Evolutionary conservation across 2,329 filamentous ascomycete genomes (phyloP), one percentile per base, ranked within the genome.

Genomic region (Hirsutella rhossiliensis): DNA sequence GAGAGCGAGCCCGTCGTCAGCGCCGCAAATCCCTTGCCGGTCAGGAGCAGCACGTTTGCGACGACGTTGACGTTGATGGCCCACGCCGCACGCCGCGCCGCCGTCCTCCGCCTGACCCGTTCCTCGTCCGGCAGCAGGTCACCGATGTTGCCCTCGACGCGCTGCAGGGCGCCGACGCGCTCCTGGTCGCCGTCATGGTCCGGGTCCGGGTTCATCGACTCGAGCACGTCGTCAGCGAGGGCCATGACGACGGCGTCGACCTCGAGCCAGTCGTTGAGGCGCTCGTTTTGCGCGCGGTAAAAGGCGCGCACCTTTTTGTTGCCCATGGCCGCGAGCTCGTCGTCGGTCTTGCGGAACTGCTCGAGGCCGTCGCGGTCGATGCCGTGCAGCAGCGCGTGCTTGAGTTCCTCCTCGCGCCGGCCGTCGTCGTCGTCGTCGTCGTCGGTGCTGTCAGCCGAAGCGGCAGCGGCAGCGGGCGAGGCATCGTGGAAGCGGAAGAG

Each of bases 61-160:
- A 73, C 62, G 41, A 92, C 75, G 54, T 92, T 94, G 60, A 92
- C 66, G 56, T 87, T 88, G 54, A 96, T 89, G 23, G 88, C 88
- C 29, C 87, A 38, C 8, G 45, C 54, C 1, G 58, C 59, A 17
- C 47, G 54, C 3, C 27, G 47, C 2, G 50, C 52, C 1, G 56
- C 56, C 28, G 45, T 52, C 0, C 41, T 45, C n/a, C 59, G 50
- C 41, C 54, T 52, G 20, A 48, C 40, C 41, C 54, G 56, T 43
- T 62, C 59, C n/a, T 59, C 58, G 0, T 60, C 54, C 0, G 59
- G 59, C 6, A 62, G 32, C 28, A 62, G 34, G 46, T 61, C 54
- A 11, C 54, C 56, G 7, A 62, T 58, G 17, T 58, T 57, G 0
- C 59, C 59, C 15, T 50, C 46, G 1, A 61, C 56, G 1, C 50